Evolutionary conservation across 2,329 filamentous ascomycete species (phyloP).

Genomic region (Colletotrichum orbiculare): DNA sequence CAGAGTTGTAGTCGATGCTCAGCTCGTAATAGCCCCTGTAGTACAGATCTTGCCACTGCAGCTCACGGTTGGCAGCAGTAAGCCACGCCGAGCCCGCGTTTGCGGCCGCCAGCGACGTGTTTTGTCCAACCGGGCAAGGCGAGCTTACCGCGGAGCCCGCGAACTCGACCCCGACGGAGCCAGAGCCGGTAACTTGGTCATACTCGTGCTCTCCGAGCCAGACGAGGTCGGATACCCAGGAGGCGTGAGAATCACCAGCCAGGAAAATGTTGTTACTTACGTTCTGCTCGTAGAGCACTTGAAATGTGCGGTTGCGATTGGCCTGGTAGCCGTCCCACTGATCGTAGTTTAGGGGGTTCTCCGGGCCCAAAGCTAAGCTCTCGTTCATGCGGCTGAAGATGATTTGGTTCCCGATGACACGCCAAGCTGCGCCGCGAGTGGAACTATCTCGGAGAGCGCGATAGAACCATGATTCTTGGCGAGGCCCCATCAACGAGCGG

Average conservation of each 20-base stretch:
- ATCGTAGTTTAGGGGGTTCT: constrained; percentile 63
- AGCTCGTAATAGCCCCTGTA: constrained; percentile 81
- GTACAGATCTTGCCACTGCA: constrained; percentile 80
- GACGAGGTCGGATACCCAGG: constrained; percentile 70
- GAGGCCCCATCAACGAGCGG: constrained; percentile 76
- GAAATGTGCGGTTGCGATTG: constrained; percentile 77
- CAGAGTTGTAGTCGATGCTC: constrained; percentile 64
- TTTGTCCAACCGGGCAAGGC: constrained; percentile 16
- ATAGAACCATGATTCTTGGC: constrained; percentile 82
- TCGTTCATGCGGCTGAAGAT: constrained; percentile 64
- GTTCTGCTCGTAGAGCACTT: constrained; percentile 73
- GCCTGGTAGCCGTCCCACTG: constrained; percentile 68
- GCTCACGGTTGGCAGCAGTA: constrained; percentile 63
- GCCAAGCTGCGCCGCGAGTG: constrained; percentile 75
- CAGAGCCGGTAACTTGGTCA: constrained; percentile 62
- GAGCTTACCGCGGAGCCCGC: constrained; percentile 71
- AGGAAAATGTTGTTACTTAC: constrained; percentile 81
- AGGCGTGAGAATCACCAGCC: constrained; percentile 75
- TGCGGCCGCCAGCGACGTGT: constrained; percentile 7
- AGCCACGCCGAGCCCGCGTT: constrained; percentile 3
- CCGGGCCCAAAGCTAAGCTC: constrained; percentile 42
- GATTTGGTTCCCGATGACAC: constrained; percentile 77
- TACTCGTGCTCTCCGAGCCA: constrained; percentile 68
- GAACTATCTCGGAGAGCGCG: constrained; percentile 66
- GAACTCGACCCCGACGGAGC: constrained; percentile 71